Conservation (phyloP, 345 rosid species). For the Eucalyptus regnans region DNA sequence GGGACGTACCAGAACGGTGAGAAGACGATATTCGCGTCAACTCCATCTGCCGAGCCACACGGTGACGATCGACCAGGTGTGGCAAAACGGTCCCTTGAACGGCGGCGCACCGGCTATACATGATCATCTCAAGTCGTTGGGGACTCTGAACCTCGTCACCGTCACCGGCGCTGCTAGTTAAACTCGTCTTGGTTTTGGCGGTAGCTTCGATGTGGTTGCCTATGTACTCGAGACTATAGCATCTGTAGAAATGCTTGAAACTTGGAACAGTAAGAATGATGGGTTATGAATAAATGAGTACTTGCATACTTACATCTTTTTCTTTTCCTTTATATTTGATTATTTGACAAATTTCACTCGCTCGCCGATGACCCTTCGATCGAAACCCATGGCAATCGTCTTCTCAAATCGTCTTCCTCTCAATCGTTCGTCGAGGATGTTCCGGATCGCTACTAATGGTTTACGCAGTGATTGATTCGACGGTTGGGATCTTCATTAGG, state of each 20-base stretch:
- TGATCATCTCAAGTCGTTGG: not conserved
- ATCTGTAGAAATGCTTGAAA: not conserved
- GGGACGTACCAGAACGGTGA: not conserved
- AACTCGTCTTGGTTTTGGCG: not conserved
- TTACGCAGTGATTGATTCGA: not conserved
- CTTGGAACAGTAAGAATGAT: not conserved
- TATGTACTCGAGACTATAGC: not conserved
- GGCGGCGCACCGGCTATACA: not conserved
- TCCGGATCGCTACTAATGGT: no score
- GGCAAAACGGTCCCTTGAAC: not conserved
- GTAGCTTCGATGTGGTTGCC: not conserved
- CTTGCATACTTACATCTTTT: not conserved
- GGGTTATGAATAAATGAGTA: not conserved
- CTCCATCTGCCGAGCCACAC: no score
- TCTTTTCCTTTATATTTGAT: no score
- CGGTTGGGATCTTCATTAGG: not conserved
- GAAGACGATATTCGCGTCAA: conserved; percentile 23
- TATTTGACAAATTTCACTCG: no score
- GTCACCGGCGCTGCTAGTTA: not conserved
- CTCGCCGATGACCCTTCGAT: no score
- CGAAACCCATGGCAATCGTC: no score
- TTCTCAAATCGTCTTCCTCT: no score
- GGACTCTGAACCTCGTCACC: not conserved
- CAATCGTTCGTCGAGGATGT: no score
- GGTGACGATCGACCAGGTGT: no score